Percentiles rank a stretch among this genome's conserved stretches.
These are phyloP conservation scores for Trametes meyenii DNA, from an alignment of 768 basidiomycete species.

Conservation along the genomic window DNA sequence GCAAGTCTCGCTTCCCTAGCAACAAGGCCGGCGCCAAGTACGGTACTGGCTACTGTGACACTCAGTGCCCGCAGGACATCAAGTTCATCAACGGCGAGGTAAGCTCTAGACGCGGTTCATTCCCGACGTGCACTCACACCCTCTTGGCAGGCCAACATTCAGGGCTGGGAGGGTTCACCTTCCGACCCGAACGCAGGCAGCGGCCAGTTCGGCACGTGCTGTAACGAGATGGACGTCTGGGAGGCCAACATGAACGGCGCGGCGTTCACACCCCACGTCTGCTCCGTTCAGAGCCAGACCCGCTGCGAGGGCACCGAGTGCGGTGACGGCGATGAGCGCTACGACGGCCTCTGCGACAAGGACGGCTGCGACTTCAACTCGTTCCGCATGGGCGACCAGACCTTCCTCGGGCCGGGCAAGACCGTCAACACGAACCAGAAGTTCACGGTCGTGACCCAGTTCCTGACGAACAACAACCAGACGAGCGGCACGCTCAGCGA, in stretches of 20 bases:
- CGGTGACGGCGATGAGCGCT: conserved; percentile 32
- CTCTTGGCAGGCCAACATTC: conserved; percentile 35
- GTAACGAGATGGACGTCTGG: conserved; percentile 39
- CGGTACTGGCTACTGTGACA: conserved; percentile 66
- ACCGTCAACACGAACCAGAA: conserved; percentile 29
- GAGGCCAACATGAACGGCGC: conserved; percentile 35
- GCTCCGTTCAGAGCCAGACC: conserved; percentile 44
- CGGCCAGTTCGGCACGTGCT: conserved; percentile 35
- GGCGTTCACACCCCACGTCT: conserved; percentile 34
- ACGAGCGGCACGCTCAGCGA: conserved; percentile 49
- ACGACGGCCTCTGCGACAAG: conserved; percentile 51
- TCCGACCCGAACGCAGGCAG: conserved; percentile 31
- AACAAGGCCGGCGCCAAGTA: conserved; percentile 63
- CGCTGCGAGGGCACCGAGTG: conserved; percentile 49
- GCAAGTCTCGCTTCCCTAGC: conserved; percentile 45
- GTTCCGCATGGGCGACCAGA: conserved; percentile 51
- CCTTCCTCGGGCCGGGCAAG: conserved; percentile 48
- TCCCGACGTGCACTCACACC: conserved; percentile 23
- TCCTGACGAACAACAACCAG: conserved; percentile 49
- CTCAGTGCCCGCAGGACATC: conserved; percentile 59
- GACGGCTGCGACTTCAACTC: conserved; percentile 68
- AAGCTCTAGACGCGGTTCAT: conserved; percentile 20
- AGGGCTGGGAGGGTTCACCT: conserved; percentile 28
- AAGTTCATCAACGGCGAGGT: conserved; percentile 62
- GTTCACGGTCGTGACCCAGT: conserved; percentile 63